Evolutionary conservation across 805 yeast species (phyloP).

Genomic region (Ogataea methylovora): DNA sequence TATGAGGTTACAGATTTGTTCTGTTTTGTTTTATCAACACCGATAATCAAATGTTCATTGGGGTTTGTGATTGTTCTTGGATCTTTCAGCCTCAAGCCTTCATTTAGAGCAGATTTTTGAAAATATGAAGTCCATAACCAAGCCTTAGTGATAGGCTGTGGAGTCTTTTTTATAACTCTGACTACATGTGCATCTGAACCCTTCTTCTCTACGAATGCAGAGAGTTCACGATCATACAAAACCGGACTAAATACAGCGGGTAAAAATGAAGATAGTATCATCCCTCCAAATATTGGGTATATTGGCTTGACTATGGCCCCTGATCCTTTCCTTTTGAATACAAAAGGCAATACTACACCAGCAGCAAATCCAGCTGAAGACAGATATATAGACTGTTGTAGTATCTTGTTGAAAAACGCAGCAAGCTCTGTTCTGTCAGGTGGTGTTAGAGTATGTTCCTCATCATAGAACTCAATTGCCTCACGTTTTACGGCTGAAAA

Average conservation of each 20-base stretch:
- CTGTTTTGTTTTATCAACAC: not conserved
- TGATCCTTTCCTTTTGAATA: constrained; percentile 25
- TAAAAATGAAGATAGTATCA: constrained; percentile 27
- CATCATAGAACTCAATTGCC: constrained; percentile 43
- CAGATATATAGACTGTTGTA: constrained; percentile 25
- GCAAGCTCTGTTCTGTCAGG: constrained; percentile 36
- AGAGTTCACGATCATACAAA: constrained; percentile 25
- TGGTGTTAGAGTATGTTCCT: constrained; percentile 34
- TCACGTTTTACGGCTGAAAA: too few species aligned
- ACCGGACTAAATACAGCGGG: constrained; percentile 24
- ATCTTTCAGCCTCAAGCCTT: constrained; percentile 45
- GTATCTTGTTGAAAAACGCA: constrained; percentile 27
- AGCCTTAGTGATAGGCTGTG: constrained; percentile 19
- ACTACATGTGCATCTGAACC: constrained; percentile 17
- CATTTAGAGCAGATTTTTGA: constrained; percentile 41
- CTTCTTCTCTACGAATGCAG: constrained; percentile 16
- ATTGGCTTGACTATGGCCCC: constrained; percentile 34
- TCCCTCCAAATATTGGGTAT: constrained; percentile 33
- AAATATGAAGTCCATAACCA: constrained; percentile 45
- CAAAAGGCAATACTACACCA: constrained; percentile 37
- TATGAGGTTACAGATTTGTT: too few species aligned
- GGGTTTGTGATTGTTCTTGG: constrained; percentile 30
- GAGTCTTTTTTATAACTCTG: constrained; percentile 15
- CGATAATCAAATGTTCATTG: not conserved
- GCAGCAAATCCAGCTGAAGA: constrained; percentile 35